Conservation (phyloP, 2,329 filamentous ascomycete species). For the Xylaria sp. region DNA sequence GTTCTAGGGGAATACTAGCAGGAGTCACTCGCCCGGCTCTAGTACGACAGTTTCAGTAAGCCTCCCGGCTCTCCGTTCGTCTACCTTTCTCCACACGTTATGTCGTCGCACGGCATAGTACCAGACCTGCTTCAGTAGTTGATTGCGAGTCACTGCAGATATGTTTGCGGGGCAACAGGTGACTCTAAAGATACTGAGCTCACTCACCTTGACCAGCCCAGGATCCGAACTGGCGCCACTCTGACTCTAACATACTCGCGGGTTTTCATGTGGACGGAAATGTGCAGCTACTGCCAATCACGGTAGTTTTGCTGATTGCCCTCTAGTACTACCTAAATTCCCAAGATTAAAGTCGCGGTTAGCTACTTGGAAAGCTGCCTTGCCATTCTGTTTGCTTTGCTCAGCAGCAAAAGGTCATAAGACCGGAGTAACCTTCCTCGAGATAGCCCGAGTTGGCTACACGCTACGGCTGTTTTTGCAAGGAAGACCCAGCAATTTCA, state of each 20-base stretch:
- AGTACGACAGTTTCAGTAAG: conserved; percentile 46
- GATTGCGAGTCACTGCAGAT: conserved; percentile 43
- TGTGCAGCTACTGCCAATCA: conserved; percentile 44
- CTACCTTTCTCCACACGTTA: conserved; percentile 45
- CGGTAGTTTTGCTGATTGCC: conserved; percentile 35
- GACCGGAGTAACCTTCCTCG: conserved; percentile 14
- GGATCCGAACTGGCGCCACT: conserved; percentile 44
- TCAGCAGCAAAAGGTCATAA: conserved; percentile 10
- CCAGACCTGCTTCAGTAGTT: conserved; percentile 44
- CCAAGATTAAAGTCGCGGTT: conserved; percentile 9
- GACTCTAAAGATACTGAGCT: conserved; percentile 40
- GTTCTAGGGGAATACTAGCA: conserved; percentile 43
- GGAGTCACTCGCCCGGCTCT: conserved; percentile 47
- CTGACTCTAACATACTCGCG: conserved; percentile 29
- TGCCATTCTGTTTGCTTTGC: conserved; percentile 11
- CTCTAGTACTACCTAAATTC: conserved; percentile 26
- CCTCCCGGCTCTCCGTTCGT: conserved; percentile 47
- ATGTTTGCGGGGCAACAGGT: conserved; percentile 41
- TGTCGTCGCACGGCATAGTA: conserved; percentile 45
- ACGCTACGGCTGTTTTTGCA: conserved; percentile 40
- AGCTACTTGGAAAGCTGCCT: conserved; percentile 4
- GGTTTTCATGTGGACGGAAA: conserved; percentile 45
- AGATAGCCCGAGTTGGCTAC: conserved; percentile 37
- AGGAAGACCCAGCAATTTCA: conserved; percentile 40
- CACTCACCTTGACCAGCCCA: conserved; percentile 45